These are phyloP conservation scores for Platanus orientalis DNA, from an alignment of 164 flowering plant species.

Conservation along the genomic window DNA sequence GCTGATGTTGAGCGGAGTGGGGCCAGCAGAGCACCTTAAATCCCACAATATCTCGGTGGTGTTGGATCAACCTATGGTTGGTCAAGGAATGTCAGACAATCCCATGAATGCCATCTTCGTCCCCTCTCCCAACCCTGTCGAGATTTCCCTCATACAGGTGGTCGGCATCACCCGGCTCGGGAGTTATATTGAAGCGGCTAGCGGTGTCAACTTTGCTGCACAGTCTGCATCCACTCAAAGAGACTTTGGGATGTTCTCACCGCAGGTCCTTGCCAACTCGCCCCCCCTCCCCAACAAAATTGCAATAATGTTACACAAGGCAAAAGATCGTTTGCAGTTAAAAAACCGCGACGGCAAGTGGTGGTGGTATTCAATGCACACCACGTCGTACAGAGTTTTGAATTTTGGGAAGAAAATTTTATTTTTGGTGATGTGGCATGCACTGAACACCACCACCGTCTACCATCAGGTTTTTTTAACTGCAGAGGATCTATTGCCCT, in stretches of 20 bases:
- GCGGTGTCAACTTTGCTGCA: slow-evolving; percentile 37
- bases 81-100: slow-evolving; percentile 73
- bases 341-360: too few relatives aligned
- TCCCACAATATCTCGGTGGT: slow-evolving; percentile 44
- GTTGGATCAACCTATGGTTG: slow-evolving; percentile 63
- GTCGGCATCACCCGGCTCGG: slow-evolving; percentile 71
- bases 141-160: slow-evolving; percentile 61
- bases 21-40: slow-evolving; percentile 45
- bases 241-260: slow-evolving; percentile 28
- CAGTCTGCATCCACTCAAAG: slow-evolving; percentile 1
- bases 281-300: too few relatives aligned
- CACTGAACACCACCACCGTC: too few relatives aligned
- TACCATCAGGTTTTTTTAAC: too few relatives aligned
- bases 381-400: too few relatives aligned
- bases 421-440: too few relatives aligned
- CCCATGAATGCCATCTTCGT: slow-evolving; percentile 73
- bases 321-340: too few relatives aligned
- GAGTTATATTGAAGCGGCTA: slow-evolving; percentile 68
- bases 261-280: too few relatives aligned
- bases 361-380: too few relatives aligned
- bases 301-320: too few relatives aligned
- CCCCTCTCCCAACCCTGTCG: slow-evolving; percentile 69
- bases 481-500: too few relatives aligned
- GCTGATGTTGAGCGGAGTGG: slow-evolving; percentile 72
- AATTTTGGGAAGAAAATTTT: too few relatives aligned